Percentiles rank a stretch among this genome's conserved stretches.
phyloP scores from a whole-genome alignment of 352 stramenopile species.

The Phytophthora quininea region DNA sequence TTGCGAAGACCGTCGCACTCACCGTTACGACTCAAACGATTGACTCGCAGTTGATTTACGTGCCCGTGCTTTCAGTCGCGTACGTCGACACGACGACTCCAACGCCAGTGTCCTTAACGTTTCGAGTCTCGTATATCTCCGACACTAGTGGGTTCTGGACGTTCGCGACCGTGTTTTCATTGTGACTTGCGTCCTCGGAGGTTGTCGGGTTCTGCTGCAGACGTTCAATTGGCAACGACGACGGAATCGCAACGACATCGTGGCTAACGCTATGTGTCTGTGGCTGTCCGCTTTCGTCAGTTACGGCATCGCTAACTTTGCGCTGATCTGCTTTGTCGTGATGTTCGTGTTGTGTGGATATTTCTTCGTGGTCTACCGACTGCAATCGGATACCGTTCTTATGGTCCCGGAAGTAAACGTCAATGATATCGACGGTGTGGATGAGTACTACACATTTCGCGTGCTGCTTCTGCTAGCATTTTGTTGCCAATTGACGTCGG shows the following conservation, averaged over 20 bases:
- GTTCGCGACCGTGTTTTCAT: conserved; percentile 78
- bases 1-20: conserved; percentile 76
- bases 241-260: conserved; percentile 72
- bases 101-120: conserved; percentile 39
- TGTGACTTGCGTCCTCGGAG: conserved; percentile 59
- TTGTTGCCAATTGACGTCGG: conserved; percentile 76
- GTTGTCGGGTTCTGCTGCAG: conserved; percentile 65
- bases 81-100: conserved; percentile 68
- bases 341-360: conserved; percentile 86
- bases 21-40: conserved; percentile 58
- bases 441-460: conserved; percentile 91
- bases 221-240: conserved; percentile 90
- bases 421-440: conserved; percentile 50
- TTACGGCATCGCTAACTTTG: conserved; percentile 48
- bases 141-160: conserved; percentile 82
- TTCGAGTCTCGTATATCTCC: conserved; percentile 90
- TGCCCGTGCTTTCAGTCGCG: conserved; percentile 76
- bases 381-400: conserved; percentile 88
- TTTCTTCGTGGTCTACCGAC: conserved; percentile 95
- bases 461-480: conserved; percentile 85
- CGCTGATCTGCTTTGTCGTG: conserved; percentile 53
- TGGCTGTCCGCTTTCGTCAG: conserved; percentile 49
- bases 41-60: conserved; percentile 61
- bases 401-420: conserved; percentile 81
- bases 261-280: conserved; percentile 55